Percentiles rank a stretch among this genome's conserved stretches.
These are phyloP conservation scores for Achlya hypogyna DNA, from an alignment of 352 stramenopile genomes.

Conservation along the genomic window DNA sequence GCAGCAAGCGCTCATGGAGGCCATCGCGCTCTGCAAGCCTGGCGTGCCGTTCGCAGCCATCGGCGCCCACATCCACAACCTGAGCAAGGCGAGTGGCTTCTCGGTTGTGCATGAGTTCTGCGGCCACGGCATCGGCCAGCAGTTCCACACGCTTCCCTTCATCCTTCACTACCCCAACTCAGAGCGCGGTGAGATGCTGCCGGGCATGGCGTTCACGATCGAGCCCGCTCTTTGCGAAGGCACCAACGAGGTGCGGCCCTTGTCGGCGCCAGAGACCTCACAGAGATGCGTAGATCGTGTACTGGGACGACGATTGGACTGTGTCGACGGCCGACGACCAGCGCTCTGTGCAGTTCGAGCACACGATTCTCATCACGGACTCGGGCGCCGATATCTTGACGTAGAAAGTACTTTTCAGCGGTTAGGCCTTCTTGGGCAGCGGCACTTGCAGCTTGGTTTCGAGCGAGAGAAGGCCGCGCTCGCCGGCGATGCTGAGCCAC, in stretches of 20 bases:
- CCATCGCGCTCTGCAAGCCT: slow-evolving; percentile 89
- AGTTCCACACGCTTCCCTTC: slow-evolving; percentile 94
- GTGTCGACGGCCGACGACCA: slow-evolving; percentile 90
- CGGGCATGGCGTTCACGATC: slow-evolving; percentile 98
- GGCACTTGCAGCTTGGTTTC: slow-evolving; percentile 17
- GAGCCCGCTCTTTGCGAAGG: slow-evolving; percentile 95
- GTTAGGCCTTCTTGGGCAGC: background rate
- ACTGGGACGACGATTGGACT: slow-evolving; percentile 96
- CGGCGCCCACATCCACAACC: slow-evolving; percentile 87
- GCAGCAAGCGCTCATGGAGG: slow-evolving; percentile 67
- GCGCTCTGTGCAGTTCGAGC: slow-evolving; percentile 94
- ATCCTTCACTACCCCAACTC: slow-evolving; percentile 88
- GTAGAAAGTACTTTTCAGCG: no score
- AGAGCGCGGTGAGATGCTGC: slow-evolving; percentile 67
- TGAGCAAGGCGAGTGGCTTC: slow-evolving; percentile 73
- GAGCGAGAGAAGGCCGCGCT: slow-evolving; percentile 24
- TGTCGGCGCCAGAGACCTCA: background rate
- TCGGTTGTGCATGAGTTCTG: slow-evolving; percentile 88
- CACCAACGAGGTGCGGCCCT: slow-evolving; percentile 48
- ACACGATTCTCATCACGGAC: slow-evolving; percentile 95
- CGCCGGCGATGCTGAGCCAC: slow-evolving; percentile 77
- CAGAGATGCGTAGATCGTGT: slow-evolving; percentile 44
- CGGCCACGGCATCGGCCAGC: slow-evolving; percentile 92
- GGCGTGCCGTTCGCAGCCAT: slow-evolving; percentile 91
- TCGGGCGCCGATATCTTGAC: slow-evolving; percentile 93